phyloP scores from a whole-genome alignment of 163 green algal genomes.

The Scenedesmus sp. region DNA sequence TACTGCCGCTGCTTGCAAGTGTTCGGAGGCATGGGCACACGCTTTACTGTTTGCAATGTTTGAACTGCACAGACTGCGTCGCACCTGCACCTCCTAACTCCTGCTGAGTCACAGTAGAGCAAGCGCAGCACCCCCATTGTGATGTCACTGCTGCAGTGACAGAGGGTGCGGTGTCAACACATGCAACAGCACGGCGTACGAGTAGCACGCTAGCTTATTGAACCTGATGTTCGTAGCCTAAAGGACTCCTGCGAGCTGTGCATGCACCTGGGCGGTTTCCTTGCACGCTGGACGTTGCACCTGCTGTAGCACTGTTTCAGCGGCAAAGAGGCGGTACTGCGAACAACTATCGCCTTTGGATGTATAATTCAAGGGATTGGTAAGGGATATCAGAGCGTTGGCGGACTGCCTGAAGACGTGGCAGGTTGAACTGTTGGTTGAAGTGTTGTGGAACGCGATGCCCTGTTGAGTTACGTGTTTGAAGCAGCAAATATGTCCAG shows the following conservation, averaged over 20 bases:
- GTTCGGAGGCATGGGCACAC: not conserved
- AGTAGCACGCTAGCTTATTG: too few species aligned
- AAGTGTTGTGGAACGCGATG: not conserved
- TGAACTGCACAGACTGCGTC: too few species aligned
- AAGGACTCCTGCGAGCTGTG: not conserved
- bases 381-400: not conserved
- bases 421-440: not conserved
- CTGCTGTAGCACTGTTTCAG: not conserved
- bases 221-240: too few species aligned
- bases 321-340: not conserved
- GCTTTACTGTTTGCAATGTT: not conserved
- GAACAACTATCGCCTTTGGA: not conserved
- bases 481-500: not conserved
- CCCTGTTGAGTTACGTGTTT: not conserved
- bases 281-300: not conserved
- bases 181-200: not conserved
- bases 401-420: not conserved
- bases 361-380: not conserved
- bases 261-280: not conserved
- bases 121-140: not conserved
- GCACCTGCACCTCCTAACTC: not conserved
- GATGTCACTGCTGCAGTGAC: not conserved
- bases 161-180: not conserved
- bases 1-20: not conserved
- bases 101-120: constrained; percentile 7